phyloP scores from a whole-genome alignment of 139 green algal species.

The Micractinium sp. region DNA sequence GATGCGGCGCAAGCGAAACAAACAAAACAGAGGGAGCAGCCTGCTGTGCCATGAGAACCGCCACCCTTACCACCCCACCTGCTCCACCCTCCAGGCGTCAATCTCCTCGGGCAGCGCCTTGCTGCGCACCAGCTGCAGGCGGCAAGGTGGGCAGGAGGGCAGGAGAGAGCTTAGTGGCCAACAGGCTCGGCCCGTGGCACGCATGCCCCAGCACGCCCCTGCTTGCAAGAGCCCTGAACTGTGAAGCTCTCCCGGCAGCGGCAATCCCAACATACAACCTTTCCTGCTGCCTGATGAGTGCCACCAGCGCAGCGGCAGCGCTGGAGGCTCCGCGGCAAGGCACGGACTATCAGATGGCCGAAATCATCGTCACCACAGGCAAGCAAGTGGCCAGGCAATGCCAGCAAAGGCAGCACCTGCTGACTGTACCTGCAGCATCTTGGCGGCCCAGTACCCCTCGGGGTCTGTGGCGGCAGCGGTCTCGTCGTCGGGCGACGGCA shows the following conservation, averaged over 20 bases:
- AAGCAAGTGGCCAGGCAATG: too few species aligned
- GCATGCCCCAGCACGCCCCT: too few species aligned
- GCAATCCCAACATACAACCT: too few species aligned
- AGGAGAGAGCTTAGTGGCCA: not conserved
- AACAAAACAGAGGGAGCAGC: not conserved
- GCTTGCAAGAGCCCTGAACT: too few species aligned
- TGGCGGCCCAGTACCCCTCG: slow-evolving; percentile 41
- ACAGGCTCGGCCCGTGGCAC: too few species aligned
- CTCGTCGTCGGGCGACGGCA: slow-evolving; percentile 41
- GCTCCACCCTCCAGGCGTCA: slow-evolving; percentile 33
- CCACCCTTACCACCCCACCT: not conserved
- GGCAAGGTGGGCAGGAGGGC: not conserved
- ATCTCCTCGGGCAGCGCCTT: slow-evolving; percentile 42
- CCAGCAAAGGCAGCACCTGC: not conserved
- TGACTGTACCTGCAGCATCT: slow-evolving; percentile 51
- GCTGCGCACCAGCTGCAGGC: slow-evolving; percentile 23
- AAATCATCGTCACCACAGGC: too few species aligned
- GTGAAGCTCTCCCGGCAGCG: too few species aligned
- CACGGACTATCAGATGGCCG: too few species aligned
- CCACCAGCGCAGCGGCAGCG: too few species aligned
- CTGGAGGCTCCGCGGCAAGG: too few species aligned
- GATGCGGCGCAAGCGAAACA: not conserved
- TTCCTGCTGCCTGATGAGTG: too few species aligned
- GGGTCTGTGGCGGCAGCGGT: slow-evolving; percentile 8
- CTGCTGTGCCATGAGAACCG: not conserved